Evolutionary conservation across 164 flowering plant genomes (phyloP).

Genomic region (Nymphaea colorata): DNA sequence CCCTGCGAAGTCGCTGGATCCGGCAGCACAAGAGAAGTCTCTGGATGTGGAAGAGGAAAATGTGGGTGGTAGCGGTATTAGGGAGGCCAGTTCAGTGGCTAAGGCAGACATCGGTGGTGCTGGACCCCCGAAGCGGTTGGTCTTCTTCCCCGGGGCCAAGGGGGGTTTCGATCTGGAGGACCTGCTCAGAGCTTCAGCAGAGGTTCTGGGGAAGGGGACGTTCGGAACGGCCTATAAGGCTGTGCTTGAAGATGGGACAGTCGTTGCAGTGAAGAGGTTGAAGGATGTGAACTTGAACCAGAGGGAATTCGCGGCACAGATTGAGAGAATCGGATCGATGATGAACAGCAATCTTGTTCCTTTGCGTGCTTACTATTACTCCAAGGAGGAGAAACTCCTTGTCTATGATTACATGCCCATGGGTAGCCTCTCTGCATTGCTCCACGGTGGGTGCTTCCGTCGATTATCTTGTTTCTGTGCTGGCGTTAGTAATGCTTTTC

Average conservation of each 20-base stretch:
- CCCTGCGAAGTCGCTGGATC: constrained; percentile 11
- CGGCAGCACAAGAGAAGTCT: constrained; percentile 8
- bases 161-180: constrained; percentile 54
- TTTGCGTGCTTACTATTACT: constrained; percentile 67
- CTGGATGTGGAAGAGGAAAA: constrained; percentile 7
- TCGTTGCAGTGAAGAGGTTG: constrained; percentile 85
- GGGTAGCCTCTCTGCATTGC: constrained; percentile 95
- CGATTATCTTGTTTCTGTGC: neutral
- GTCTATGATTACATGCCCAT: constrained; percentile 85
- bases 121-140: constrained; percentile 21
- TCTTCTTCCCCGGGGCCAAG: constrained; percentile 33
- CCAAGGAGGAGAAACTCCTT: constrained; percentile 74
- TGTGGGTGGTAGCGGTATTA: constrained; percentile 6
- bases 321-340: constrained; percentile 56
- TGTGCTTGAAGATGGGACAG: constrained; percentile 45
- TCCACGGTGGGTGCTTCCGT: constrained; percentile 58
- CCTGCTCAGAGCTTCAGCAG: constrained; percentile 68
- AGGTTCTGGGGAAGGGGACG: constrained; percentile 78
- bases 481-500: neutral
- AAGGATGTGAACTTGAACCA: constrained; percentile 58
- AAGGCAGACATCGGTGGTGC: constrained; percentile 11
- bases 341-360: constrained; percentile 68
- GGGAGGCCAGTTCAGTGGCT: neutral
- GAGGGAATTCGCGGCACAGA: constrained; percentile 69
- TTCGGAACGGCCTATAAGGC: constrained; percentile 81